Evolutionary conservation across 139 green algal species (phyloP), one percentile per base, ranked within the genome.

Genomic region (Gonium pectorale): DNA sequence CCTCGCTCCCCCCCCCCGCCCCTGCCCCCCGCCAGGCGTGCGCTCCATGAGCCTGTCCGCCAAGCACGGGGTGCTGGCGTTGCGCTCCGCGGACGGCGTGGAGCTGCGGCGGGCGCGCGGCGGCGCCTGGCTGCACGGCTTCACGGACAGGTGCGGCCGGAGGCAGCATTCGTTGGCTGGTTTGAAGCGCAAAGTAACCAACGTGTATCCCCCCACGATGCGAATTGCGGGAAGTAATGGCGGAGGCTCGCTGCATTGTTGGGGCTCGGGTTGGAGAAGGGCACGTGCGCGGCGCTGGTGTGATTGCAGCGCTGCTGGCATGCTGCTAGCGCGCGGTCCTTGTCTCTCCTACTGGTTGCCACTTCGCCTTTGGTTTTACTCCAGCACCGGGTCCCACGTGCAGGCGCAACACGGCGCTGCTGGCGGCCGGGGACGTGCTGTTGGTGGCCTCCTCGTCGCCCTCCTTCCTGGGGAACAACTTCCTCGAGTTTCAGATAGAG

Each of bases 401-500:
- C 74, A 82, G 74, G 59, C 74, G 74, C 74, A 82, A 82, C 60
- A 82, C 74, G n/a, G 59, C 74, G 29, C 59, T 82, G 13, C 74
- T 82, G 59, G 56, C n/a, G 35, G 56, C 59, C 3, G 74, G 74
- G 5, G 56, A 60, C 27, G 59, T 62, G 27, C 43, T 82, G 59
- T 62, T 82, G 29, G n/a, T 82, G 38, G 74, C 74, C 17, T 71
- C 74, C 38, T 71, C 74, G 27, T 71, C 74, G 56, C 74, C 74
- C 26, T 82, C 41, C 40, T 82, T 82, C 56, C 38, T 82, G 41
- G 72, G 72, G 0, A 80, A 82, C 74, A 27, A 8, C 59, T 82
- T 82, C 56, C 74, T 82, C 40, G 67, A 82, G 62, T 90, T 90
- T 31, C 17, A 86, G n/a, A 43, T 67, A 0, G 82, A 83, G 26